Conservation (phyloP, 805 yeast genomes). For the Suhomyces kilbournensis region DNA sequence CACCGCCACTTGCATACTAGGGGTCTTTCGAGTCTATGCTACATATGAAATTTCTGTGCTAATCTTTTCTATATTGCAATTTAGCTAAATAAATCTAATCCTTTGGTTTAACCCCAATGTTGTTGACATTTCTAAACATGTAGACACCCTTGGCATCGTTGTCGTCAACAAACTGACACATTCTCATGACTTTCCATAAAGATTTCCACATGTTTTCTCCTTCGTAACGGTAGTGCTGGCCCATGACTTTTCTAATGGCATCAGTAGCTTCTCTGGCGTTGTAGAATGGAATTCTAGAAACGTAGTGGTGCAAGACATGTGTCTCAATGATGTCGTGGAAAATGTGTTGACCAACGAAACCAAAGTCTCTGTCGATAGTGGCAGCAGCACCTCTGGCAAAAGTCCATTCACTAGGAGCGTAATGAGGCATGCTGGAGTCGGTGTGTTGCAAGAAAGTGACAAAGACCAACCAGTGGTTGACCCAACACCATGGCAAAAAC, state of each 20-base stretch:
- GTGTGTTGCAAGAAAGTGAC: slow-evolving; percentile 85
- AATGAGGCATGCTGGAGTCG: slow-evolving; percentile 77
- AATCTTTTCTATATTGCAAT: background rate
- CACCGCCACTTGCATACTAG: too few relatives aligned
- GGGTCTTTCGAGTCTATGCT: too few relatives aligned
- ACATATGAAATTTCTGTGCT: background rate
- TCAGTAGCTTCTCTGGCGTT: slow-evolving; percentile 78
- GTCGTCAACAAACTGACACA: slow-evolving; percentile 73
- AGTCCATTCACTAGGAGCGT: slow-evolving; percentile 72
- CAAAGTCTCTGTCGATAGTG: slow-evolving; percentile 81
- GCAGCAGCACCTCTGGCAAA: slow-evolving; percentile 90
- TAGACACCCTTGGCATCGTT: slow-evolving; percentile 61
- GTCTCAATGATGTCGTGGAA: slow-evolving; percentile 91
- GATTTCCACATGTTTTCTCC: slow-evolving; percentile 73
- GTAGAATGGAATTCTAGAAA: slow-evolving; percentile 82
- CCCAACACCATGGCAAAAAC: slow-evolving; percentile 73
- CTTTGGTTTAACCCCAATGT: slow-evolving; percentile 31
- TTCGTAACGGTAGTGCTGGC: slow-evolving; percentile 65
- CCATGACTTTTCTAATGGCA: slow-evolving; percentile 82
- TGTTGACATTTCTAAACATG: slow-evolving; percentile 75
- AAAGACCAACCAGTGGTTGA: slow-evolving; percentile 88
- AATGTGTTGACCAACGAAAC: slow-evolving; percentile 71
- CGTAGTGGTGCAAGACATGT: slow-evolving; percentile 83
- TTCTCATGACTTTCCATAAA: slow-evolving; percentile 61
- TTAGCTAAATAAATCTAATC: slow-evolving; percentile 5